Percentiles rank a stretch among this genome's conserved stretches.
Conservation (phyloP, 2,329 filamentous ascomycete genomes). For the Cucurbitaria berberidis region DNA sequence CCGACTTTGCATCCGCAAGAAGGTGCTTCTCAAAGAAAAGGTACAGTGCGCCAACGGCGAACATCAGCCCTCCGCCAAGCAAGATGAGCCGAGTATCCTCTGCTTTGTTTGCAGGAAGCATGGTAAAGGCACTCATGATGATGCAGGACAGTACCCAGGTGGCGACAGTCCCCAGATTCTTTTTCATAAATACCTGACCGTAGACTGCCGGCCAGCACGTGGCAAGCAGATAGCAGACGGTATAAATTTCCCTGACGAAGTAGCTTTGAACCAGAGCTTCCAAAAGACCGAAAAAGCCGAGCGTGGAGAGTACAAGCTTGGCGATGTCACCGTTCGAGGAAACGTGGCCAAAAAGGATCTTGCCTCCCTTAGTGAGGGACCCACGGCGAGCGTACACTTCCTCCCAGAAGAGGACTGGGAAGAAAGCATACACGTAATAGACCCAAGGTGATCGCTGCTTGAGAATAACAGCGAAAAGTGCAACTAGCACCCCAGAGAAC, state of each 20-base stretch:
- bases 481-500: constrained; percentile 78
- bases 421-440: constrained; percentile 91
- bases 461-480: constrained; percentile 78
- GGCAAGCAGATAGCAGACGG: constrained; percentile 76
- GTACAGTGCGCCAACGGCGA: constrained; percentile 75
- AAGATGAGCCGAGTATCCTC: constrained; percentile 78
- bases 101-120: constrained; percentile 83
- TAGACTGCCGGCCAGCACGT: constrained; percentile 79
- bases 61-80: constrained; percentile 79
- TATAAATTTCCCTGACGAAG: constrained; percentile 87
- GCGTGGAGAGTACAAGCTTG: constrained; percentile 67
- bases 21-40: constrained; percentile 76
- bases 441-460: constrained; percentile 78
- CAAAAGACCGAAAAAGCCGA: constrained; percentile 75
- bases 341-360: constrained; percentile 72
- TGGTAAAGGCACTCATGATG: constrained; percentile 87
- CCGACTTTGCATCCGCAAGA: constrained; percentile 51
- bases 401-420: constrained; percentile 96
- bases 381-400: constrained; percentile 82
- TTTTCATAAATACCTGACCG: constrained; percentile 72
- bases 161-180: constrained; percentile 67
- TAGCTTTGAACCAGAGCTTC: constrained; percentile 86
- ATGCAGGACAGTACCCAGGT: constrained; percentile 80
- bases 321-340: constrained; percentile 63
- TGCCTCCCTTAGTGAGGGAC: constrained; percentile 70